Base-by-base conservation (phyloP, 2,329 filamentous ascomycete genomes). In the Endoconidiophora polonica region DNA sequence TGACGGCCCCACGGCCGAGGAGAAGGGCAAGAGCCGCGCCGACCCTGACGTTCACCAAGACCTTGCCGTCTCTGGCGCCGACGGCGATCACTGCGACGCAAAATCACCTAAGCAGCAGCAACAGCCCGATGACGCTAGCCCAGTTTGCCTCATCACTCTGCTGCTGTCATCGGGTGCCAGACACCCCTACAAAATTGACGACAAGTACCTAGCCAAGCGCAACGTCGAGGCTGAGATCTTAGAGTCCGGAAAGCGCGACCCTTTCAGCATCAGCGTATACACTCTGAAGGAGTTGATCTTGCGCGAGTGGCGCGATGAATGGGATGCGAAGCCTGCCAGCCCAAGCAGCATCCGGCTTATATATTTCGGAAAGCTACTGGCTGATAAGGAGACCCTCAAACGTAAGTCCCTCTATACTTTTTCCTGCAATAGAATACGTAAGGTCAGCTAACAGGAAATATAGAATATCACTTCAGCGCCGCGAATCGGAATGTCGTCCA, bases 231-330 rank as follows among this genome's bases (percentile, higher is more conserved):
- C 86, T 18, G 80, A 81, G 29, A 75, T 71, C 7, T 71, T 74
- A 52, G 23, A 79, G 20, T 41, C 44, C 7, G 49, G 77, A 29
- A 71, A 66, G 54, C 72, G 76, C 56, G 86, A 95, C 60, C 87
- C 87, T 1, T 88, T 86, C 61, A 84, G 81, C 61, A 86, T 96
- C 66, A 94, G 85, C 57, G 82, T 94, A 46, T 94, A 95, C 62
- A 94, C 86, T 2, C 68, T 96, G 56, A 95, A 95, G 66, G 87
- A 95, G 67, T 69, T 95, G 60, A 94, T 96, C 61, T 76, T 91
- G 68, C 75, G 86, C 58, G 88, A 95, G 63, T 96, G 90, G 90
- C 74, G 86, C 57, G 81, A 80, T 58, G 86, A 95, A 61, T 95
- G 90, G 90, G 88, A 94, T 59, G 68, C 79, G 14, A 81, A 84